phyloP scores from a whole-genome alignment of 2,329 filamentous ascomycete species.

The Clarireedia hainanense region DNA sequence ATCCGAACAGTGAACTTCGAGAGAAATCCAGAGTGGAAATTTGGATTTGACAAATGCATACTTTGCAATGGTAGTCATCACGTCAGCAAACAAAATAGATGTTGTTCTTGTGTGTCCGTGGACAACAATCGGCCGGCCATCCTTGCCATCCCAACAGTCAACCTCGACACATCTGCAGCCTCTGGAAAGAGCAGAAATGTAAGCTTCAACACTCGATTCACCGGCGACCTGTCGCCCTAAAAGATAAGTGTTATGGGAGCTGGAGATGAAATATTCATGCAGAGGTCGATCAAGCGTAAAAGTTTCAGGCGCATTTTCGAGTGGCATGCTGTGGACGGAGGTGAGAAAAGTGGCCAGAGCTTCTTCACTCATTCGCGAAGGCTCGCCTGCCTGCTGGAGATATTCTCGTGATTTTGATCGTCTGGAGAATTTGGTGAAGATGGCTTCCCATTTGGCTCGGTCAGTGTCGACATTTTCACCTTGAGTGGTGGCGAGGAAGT shows the following conservation, averaged over 20 bases:
- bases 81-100: conserved; percentile 82
- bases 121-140: conserved; percentile 75
- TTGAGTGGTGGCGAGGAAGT: conserved; percentile 68
- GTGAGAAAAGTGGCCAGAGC: conserved; percentile 72
- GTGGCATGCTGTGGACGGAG: conserved; percentile 64
- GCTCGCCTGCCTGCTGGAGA: conserved; percentile 35
- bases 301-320: conserved; percentile 51
- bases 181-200: conserved; percentile 78
- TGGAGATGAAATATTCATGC: conserved; percentile 97
- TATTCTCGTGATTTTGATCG: conserved; percentile 43
- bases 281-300: conserved; percentile 71
- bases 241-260: conserved; percentile 97
- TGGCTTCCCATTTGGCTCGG: conserved; percentile 56
- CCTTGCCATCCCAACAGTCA: conserved; percentile 92
- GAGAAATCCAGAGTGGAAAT: conserved; percentile 87
- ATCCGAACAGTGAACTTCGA: conserved; percentile 87
- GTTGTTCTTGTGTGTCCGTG: conserved; percentile 87
- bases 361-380: conserved; percentile 63
- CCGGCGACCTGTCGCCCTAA: conserved; percentile 84
- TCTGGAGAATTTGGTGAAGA: conserved; percentile 64
- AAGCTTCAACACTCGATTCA: conserved; percentile 87
- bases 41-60: conserved; percentile 85
- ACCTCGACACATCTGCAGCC: conserved; percentile 95
- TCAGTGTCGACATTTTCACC: conserved; percentile 66
- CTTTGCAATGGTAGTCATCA: conserved; percentile 86